Evolutionary conservation across 177 flowering plant genomes (phyloP), one percentile per base, ranked within the genome.

Genomic region (Tripterygium wilfordii): DNA sequence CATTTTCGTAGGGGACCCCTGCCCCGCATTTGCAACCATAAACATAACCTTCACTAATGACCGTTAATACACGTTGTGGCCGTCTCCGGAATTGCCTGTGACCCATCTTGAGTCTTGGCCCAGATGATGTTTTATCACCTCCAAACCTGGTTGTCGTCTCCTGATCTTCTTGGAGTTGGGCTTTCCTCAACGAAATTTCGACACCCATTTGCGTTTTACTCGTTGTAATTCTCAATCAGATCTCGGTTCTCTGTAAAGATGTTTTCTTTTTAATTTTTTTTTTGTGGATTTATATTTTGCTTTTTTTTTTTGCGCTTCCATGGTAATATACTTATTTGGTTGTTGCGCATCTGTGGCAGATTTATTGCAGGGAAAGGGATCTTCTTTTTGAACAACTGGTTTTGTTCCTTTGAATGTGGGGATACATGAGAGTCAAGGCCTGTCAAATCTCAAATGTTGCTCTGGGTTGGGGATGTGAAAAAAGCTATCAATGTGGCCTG

Each of bases 401-500:
- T 56, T 29, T 42, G 35, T 51, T 37, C 41, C 53, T 12, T 45
- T 46, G 25, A 58, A 45, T 51, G 65, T 56, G 63, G 73, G n/a
- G 53, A 49, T 56, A 26, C 14, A 36, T 63, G 66, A 60, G 41
- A 58, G 48, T 40, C 47, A 52, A 56, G 53, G 44, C 47, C n/a
- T 60, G 57, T 48, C 43, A 51, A 36, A 46, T 38, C n/a, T n/a
- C n/a, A n/a, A n/a, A n/a, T n/a, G n/a, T n/a, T n/a, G n/a, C n/a
- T n/a, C 52, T 53, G 57, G 28, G 42, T 43, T 26, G 17, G 43
- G 43, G 54, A 27, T 23, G 53, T 65, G 61, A 58, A 41, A 39
- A 60, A 36, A 59, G 16, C 15, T 41, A 50, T 73, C 85, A 74
- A 74, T 84, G 88, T 68, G 73, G 80, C 64, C 51, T 69, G 54